These are phyloP conservation scores for Penicillium samsonianum DNA, from an alignment of 495 filamentous ascomycete genomes.

Conservation along the genomic window DNA sequence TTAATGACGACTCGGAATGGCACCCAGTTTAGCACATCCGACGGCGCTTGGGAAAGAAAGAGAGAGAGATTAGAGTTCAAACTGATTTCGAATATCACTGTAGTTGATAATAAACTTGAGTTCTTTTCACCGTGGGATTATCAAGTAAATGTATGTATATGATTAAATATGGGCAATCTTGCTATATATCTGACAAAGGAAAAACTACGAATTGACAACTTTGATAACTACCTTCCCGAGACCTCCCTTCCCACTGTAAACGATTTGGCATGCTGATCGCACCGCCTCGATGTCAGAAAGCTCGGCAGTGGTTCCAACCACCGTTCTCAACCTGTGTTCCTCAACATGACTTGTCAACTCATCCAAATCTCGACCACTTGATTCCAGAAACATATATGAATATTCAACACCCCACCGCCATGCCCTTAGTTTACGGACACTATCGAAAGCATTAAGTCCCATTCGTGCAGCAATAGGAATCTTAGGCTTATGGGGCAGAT, in stretches of 20 bases:
- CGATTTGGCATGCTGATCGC: conserved; percentile 45
- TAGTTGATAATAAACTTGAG: not conserved
- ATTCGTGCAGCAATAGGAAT: conserved; percentile 36
- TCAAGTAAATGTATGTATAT: not conserved
- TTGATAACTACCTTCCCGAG: conserved; percentile 57
- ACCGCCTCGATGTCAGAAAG: conserved; percentile 50
- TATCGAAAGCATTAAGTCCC: conserved; percentile 38
- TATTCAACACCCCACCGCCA: conserved; percentile 42
- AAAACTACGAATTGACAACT: conserved; percentile 24
- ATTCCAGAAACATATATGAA: conserved; percentile 41
- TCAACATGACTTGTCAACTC: conserved; percentile 44
- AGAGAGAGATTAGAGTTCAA: too few relatives aligned
- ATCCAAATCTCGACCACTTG: conserved; percentile 43
- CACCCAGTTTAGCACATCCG: too few relatives aligned
- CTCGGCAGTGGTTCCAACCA: conserved; percentile 44
- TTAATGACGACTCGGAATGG: too few relatives aligned
- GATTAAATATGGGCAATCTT: not conserved
- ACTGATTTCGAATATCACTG: too few relatives aligned
- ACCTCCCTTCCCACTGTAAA: conserved; percentile 54
- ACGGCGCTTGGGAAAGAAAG: too few relatives aligned
- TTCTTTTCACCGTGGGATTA: not conserved
- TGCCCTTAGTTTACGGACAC: conserved; percentile 30
- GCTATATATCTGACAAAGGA: not conserved
- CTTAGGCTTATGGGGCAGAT: conserved; percentile 31
- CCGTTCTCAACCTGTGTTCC: conserved; percentile 44